Conservation (phyloP, 2,329 filamentous ascomycete species). For the Botrytis aclada region DNA sequence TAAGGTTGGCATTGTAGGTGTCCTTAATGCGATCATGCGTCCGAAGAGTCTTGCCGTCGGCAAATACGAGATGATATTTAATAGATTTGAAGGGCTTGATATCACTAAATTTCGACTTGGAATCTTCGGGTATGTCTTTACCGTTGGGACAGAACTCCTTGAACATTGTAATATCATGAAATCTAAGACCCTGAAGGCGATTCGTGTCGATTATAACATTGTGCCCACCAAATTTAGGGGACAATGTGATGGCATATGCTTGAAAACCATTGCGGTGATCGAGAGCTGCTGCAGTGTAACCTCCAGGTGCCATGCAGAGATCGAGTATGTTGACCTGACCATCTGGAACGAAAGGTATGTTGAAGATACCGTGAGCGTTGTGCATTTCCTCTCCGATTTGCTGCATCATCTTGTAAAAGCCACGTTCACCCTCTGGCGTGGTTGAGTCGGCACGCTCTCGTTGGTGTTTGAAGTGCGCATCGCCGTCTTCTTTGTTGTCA, state of each 20-base stretch:
- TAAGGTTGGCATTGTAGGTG: slow-evolving; percentile 20
- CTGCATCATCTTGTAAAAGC: slow-evolving; percentile 46
- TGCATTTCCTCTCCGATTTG: slow-evolving; percentile 45
- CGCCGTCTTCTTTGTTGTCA: slow-evolving; percentile 45
- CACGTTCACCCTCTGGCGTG: slow-evolving; percentile 21
- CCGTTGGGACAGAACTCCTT: slow-evolving; percentile 24
- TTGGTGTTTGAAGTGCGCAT: slow-evolving; percentile 44
- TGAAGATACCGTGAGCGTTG: slow-evolving; percentile 20
- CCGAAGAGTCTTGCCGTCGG: slow-evolving; percentile 32
- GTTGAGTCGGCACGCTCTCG: slow-evolving; percentile 41
- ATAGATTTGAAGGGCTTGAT: slow-evolving; percentile 26
- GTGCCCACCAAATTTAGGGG: slow-evolving; percentile 27
- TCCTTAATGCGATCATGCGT: slow-evolving; percentile 26
- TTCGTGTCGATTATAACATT: slow-evolving; percentile 21
- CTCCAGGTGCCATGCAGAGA: slow-evolving; percentile 32
- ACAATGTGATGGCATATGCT: slow-evolving; percentile 28
- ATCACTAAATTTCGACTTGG: slow-evolving; percentile 19
- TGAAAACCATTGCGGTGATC: slow-evolving; percentile 13
- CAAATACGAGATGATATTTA: slow-evolving; percentile 33
- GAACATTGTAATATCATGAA: slow-evolving; percentile 28
- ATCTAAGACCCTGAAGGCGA: background rate
- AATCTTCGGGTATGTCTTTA: slow-evolving; percentile 21
- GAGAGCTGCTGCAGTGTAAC: slow-evolving; percentile 23
- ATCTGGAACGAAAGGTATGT: background rate
- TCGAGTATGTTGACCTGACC: slow-evolving; percentile 28